Evolutionary conservation across 192 early-diverging fungal genomes (phyloP).

Genomic region (Backusella circina): DNA sequence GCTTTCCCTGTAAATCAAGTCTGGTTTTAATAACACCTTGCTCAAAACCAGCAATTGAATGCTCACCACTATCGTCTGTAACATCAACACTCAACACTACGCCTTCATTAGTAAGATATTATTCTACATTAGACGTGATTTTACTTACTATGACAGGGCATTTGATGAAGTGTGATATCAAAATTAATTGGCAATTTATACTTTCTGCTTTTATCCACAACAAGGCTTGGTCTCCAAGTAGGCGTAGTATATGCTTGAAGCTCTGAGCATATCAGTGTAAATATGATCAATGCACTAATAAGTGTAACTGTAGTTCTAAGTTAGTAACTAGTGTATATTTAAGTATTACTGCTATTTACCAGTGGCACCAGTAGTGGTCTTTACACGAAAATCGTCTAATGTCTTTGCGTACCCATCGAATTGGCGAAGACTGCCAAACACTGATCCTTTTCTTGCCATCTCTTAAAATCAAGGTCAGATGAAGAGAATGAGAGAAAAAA

Average conservation of each 20-base stretch:
- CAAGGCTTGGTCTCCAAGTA: constrained; percentile 66
- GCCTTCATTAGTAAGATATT: neutral
- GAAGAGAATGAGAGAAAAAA: neutral
- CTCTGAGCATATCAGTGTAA: constrained; percentile 74
- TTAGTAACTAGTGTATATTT: neutral
- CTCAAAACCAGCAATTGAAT: constrained; percentile 64
- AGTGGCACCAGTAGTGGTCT: constrained; percentile 74
- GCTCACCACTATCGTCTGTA: constrained; percentile 90
- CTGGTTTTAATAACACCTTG: constrained; percentile 86
- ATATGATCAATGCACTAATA: constrained; percentile 67
- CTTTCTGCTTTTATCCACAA: constrained; percentile 81
- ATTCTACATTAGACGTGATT: neutral
- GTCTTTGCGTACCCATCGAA: constrained; percentile 96
- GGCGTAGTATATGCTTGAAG: constrained; percentile 74
- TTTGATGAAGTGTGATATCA: constrained; percentile 87
- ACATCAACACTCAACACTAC: constrained; percentile 89
- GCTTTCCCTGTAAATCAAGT: constrained; percentile 59
- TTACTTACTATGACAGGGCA: constrained; percentile 78
- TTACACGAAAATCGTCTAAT: constrained; percentile 90
- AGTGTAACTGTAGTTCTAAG: constrained; percentile 63
- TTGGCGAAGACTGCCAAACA: constrained; percentile 50
- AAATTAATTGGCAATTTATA: constrained; percentile 89
- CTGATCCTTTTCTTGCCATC: constrained; percentile 46
- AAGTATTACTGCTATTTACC: constrained; percentile 27
- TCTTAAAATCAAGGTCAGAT: neutral